Percentiles rank a stretch among this genome's conserved stretches.
These are phyloP conservation scores for Kazachstania africana DNA, from an alignment of 805 yeast genomes.

Conservation along the genomic window DNA sequence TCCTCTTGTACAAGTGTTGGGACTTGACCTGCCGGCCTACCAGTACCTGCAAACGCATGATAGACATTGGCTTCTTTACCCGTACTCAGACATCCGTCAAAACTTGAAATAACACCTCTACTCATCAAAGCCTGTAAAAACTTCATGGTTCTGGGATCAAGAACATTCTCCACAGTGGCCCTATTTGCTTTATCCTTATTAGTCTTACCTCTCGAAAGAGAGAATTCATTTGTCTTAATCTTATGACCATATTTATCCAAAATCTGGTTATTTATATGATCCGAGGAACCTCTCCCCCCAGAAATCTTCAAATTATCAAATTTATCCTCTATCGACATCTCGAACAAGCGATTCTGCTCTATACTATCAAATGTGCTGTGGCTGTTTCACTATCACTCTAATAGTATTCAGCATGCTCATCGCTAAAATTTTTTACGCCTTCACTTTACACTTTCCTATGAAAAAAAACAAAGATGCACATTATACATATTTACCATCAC, in stretches of 20 bases:
- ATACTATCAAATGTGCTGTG: background rate
- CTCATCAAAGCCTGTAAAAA: constrained; percentile 73
- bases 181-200: constrained; percentile 80
- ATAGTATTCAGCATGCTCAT: too few species aligned
- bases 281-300: constrained; percentile 5
- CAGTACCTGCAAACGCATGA: constrained; percentile 46
- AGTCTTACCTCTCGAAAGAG: constrained; percentile 42
- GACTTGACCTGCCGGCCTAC: constrained; percentile 9
- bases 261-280: constrained; percentile 36
- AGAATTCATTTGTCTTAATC: constrained; percentile 52
- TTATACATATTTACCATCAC: too few species aligned
- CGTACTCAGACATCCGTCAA: constrained; percentile 89
- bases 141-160: constrained; percentile 86
- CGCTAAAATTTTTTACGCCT: too few species aligned
- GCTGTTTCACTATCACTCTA: background rate
- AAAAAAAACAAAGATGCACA: too few species aligned
- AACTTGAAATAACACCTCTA: constrained; percentile 70
- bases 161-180: constrained; percentile 93
- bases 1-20: constrained; percentile 1
- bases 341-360: background rate
- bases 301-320: constrained; percentile 10
- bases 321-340: constrained; percentile 16
- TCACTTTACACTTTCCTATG: too few species aligned
- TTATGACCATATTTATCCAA: constrained; percentile 50
- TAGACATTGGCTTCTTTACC: constrained; percentile 99